phyloP scores from a whole-genome alignment of 768 basidiomycete genomes.

The Cyathus striatus region DNA sequence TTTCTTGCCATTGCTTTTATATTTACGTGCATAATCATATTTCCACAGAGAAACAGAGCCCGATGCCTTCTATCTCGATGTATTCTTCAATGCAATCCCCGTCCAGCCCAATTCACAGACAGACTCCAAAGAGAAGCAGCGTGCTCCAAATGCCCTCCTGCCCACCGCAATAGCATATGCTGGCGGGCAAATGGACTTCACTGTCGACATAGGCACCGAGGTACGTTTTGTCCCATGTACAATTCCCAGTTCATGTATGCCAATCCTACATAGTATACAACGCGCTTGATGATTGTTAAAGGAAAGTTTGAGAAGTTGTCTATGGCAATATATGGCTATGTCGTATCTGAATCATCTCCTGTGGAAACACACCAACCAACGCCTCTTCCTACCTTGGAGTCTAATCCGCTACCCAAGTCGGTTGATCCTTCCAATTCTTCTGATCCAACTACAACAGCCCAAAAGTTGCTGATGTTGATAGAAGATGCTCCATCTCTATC shows the following conservation, averaged over 20 bases:
- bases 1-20: constrained; percentile 5
- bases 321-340: constrained; percentile 56
- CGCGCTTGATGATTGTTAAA: constrained; percentile 76
- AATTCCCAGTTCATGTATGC: background rate
- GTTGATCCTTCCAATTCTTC: constrained; percentile 57
- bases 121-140: constrained; percentile 52
- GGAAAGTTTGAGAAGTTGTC: constrained; percentile 68
- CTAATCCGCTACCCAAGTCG: constrained; percentile 37
- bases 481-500: constrained; percentile 59
- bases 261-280: constrained; percentile 47
- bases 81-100: constrained; percentile 71
- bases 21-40: constrained; percentile 5
- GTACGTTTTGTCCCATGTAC: constrained; percentile 28
- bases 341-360: constrained; percentile 40
- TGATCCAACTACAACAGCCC: constrained; percentile 61
- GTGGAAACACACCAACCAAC: constrained; percentile 36
- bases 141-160: constrained; percentile 65
- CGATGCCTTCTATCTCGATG: constrained; percentile 65
- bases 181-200: constrained; percentile 62
- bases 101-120: constrained; percentile 34
- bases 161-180: constrained; percentile 69
- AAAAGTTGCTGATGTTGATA: constrained; percentile 54
- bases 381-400: constrained; percentile 25
- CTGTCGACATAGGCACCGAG: constrained; percentile 65
- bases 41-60: constrained; percentile 60